Percentiles rank a stretch among this genome's conserved stretches.
phyloP scores from a whole-genome alignment of 1,139 yeast genomes.

The Geotrichum histeridarum region DNA sequence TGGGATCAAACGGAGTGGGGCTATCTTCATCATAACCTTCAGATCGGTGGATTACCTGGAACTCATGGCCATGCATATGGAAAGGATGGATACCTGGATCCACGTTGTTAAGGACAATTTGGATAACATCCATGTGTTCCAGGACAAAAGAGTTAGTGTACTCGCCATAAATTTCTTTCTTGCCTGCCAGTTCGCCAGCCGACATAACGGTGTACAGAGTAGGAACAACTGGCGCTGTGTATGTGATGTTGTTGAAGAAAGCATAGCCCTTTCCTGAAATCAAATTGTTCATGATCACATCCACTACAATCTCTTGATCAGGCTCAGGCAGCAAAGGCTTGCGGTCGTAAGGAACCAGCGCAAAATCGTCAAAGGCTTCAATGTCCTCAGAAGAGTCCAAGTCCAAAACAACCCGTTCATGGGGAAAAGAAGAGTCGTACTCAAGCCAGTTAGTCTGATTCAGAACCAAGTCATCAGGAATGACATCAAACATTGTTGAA shows the following conservation, averaged over 20 bases:
- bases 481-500: constrained; percentile 67
- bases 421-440: constrained; percentile 47
- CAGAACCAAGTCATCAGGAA: constrained; percentile 57
- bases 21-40: constrained; percentile 44
- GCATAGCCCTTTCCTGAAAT: constrained; percentile 84
- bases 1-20: constrained; percentile 47
- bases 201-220: constrained; percentile 66
- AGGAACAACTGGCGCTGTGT: constrained; percentile 78
- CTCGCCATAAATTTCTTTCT: constrained; percentile 65
- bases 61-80: constrained; percentile 78
- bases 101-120: constrained; percentile 61
- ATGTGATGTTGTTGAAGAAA: constrained; percentile 78
- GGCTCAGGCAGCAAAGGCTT: constrained; percentile 54
- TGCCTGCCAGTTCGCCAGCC: constrained; percentile 49
- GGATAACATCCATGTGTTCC: constrained; percentile 58
- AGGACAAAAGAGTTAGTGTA: constrained; percentile 71
- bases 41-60: constrained; percentile 63
- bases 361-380: constrained; percentile 50
- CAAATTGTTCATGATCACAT: constrained; percentile 73
- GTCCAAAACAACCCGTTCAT: constrained; percentile 44
- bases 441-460: constrained; percentile 70
- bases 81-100: constrained; percentile 82
- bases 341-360: constrained; percentile 53
- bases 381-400: constrained; percentile 36
- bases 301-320: constrained; percentile 59